Percentiles rank a stretch among this genome's conserved stretches.
Evolutionary conservation across 345 rosid species (phyloP).

Genomic region (Abelmoschus esculentus): DNA sequence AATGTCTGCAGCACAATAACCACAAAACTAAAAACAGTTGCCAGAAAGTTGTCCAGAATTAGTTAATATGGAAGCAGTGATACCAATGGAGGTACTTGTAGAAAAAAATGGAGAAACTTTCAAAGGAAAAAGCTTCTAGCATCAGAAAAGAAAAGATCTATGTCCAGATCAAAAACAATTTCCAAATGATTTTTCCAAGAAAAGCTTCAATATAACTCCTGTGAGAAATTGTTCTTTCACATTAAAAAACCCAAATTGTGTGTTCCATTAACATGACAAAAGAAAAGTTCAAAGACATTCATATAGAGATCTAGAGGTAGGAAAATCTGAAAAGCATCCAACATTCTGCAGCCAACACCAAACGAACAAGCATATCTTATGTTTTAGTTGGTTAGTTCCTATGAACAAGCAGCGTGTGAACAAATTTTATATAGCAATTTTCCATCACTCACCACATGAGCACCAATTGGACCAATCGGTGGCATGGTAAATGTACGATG

Average conservation of each 20-base stretch:
- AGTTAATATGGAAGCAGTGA: neutral
- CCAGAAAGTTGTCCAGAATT: neutral
- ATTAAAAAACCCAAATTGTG: neutral
- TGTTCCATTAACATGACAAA: neutral
- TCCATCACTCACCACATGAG: constrained; percentile 65
- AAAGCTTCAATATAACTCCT: neutral
- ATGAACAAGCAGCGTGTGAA: neutral
- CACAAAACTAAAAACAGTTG: neutral
- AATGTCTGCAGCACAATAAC: constrained; percentile 42
- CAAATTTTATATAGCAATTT: neutral
- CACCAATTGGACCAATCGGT: constrained; percentile 96
- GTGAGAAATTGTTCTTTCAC: constrained; percentile 1
- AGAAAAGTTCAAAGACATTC: constrained; percentile 1
- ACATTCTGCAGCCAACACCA: constrained; percentile 5
- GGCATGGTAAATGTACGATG: constrained; percentile 52
- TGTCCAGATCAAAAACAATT: neutral
- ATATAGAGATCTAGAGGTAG: neutral
- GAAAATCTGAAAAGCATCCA: neutral
- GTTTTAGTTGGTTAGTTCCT: neutral
- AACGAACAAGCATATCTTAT: neutral
- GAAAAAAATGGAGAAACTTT: neutral
- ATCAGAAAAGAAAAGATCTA: too few relatives aligned
- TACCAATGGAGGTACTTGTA: neutral
- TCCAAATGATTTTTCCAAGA: neutral
- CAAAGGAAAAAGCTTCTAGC: neutral